A percentile compares a stretch with the other conserved stretches of the same genome.
These are phyloP conservation scores for Ormosia emarginata DNA, from an alignment of 306 rosid genomes.

Conservation along the genomic window DNA sequence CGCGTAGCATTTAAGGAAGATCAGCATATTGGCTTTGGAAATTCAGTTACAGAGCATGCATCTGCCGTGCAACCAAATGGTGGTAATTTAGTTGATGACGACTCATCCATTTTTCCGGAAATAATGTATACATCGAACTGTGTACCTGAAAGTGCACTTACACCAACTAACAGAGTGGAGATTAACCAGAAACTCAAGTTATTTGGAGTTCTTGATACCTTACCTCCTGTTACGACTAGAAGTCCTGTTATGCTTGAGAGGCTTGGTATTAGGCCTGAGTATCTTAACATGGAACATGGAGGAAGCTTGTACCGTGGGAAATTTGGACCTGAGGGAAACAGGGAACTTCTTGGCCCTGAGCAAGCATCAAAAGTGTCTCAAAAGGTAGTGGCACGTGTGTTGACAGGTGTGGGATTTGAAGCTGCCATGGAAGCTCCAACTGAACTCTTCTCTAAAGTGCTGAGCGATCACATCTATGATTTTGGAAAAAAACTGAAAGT, in stretches of 20 bases:
- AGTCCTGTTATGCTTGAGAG: slow-evolving; percentile 78
- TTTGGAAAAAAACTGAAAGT: slow-evolving; percentile 71
- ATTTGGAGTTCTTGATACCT: slow-evolving; percentile 65
- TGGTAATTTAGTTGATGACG: slow-evolving; percentile 40
- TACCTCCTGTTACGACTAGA: slow-evolving; percentile 57
- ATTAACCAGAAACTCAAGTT: slow-evolving; percentile 47
- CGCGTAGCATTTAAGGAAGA: slow-evolving; percentile 64
- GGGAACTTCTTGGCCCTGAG: slow-evolving; percentile 54
- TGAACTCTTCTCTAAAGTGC: slow-evolving; percentile 74
- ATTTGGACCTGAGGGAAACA: slow-evolving; percentile 51
- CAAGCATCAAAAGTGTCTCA: slow-evolving; percentile 63
- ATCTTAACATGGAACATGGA: slow-evolving; percentile 56
- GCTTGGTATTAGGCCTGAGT: slow-evolving; percentile 70
- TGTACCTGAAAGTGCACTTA: slow-evolving; percentile 87
- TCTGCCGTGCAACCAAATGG: slow-evolving; percentile 46
- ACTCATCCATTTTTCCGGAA: slow-evolving; percentile 65
- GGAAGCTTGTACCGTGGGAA: slow-evolving; percentile 48
- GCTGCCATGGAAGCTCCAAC: slow-evolving; percentile 74
- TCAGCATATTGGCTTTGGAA: slow-evolving; percentile 40
- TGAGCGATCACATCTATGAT: slow-evolving; percentile 59
- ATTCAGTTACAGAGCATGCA: slow-evolving; percentile 36
- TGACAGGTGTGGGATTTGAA: slow-evolving; percentile 69
- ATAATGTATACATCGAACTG: slow-evolving; percentile 58
- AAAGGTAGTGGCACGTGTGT: slow-evolving; percentile 60
- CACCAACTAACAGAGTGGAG: slow-evolving; percentile 41